A percentile compares a stretch with the other conserved stretches of the same genome.
These are phyloP conservation scores for Pulveroboletus sp. DNA, from an alignment of 768 basidiomycete species.

Conservation along the genomic window DNA sequence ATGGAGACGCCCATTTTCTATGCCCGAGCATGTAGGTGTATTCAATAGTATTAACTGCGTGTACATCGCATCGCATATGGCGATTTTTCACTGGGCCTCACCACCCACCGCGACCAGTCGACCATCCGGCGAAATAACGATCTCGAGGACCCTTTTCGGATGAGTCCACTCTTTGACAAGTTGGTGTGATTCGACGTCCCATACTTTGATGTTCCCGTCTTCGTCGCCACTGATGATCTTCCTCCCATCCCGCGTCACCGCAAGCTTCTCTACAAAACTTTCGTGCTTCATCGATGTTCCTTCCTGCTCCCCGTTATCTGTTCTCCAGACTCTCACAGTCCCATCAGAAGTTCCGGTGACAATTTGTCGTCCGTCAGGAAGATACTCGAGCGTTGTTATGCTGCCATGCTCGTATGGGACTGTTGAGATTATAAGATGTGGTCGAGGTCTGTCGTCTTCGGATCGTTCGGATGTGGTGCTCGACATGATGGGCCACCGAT, in stretches of 20 bases:
- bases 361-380: not conserved
- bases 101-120: not conserved
- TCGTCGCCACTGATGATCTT: not conserved
- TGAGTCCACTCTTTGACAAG: not conserved
- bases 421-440: too few species aligned
- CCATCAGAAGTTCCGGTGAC: not conserved
- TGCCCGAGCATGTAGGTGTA: too few species aligned
- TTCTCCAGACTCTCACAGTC: not conserved
- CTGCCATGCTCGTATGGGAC: too few species aligned
- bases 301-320: not conserved
- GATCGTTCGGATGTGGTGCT: too few species aligned
- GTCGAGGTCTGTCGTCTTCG: too few species aligned
- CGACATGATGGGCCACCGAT: too few species aligned
- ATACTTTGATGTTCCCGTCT: not conserved
- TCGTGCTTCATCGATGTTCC: not conserved
- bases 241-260: conserved; percentile 1
- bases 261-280: not conserved
- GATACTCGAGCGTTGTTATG: not conserved
- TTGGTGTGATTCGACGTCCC: not conserved
- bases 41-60: too few species aligned
- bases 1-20: too few species aligned
- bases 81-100: too few species aligned
- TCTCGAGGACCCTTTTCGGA: rapidly evolving
- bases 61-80: too few species aligned
- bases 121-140: conserved; percentile 2